Evolutionary conservation across 768 basidiomycete species (phyloP), one percentile per base, ranked within the genome.

Genomic region (Sporobolomyces pararoseus): DNA sequence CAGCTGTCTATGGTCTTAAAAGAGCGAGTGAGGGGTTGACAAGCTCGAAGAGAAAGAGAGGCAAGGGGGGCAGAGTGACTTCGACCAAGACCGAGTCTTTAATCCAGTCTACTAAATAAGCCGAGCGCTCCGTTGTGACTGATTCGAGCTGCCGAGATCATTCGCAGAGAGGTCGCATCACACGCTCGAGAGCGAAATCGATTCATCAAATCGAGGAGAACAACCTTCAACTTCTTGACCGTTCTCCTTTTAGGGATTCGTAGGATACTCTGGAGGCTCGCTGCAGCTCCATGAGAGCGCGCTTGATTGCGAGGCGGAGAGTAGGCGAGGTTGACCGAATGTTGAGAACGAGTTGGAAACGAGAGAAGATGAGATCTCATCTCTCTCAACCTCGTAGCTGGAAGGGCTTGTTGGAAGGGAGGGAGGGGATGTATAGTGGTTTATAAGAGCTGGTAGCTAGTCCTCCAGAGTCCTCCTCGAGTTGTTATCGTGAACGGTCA

Each of bases 301-400:
- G 51, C 21, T 27, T 17, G 39, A 9, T 42, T 42, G 39, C 17
- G 39, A 42, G 17, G 39, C 10, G 10, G 39, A 42, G 39, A 4
- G 25, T 52, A 25, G 53, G 27, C 50, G 53, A 54, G 53, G 53
- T 54, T 34, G 53, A 14, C 53, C 53, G 53, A 54, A 32, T 52
- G 17, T 14, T 29, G 12, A 12, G 46, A 9, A 27, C 29, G 31
- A 34, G 53, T 12, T 34, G 32, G n/a, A 21, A 19, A 27, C n/a
- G 25, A 32, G 53, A 34, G 17, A 19, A n/a, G 17, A 34, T 7
- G 31, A 52, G 51, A 52, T 9, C 17, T 54, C 29, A 54, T 54
- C 53, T 32, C 53, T 5, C 31, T 14, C 31, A 27, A 52, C 51
- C 51, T 52, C 51, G 51, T 27, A 27, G 7, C 50, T 37, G 32